A percentile compares a stretch with the other conserved stretches of the same genome.
Conservation (phyloP, 164 flowering plant species). For the Nymphaea colorata region DNA sequence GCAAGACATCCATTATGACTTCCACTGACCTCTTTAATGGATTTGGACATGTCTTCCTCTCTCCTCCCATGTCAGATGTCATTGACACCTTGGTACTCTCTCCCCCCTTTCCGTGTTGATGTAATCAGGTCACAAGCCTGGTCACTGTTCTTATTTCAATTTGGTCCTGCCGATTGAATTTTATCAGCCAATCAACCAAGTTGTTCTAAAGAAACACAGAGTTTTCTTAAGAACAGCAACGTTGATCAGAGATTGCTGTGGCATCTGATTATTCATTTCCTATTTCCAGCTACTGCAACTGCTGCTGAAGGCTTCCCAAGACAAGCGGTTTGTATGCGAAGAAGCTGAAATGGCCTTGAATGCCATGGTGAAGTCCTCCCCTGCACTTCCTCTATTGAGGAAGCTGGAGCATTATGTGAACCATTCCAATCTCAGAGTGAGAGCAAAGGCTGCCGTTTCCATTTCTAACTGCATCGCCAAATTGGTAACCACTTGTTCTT, state of each 20-base stretch:
- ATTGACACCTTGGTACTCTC: conserved; percentile 53
- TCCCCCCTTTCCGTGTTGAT: neutral
- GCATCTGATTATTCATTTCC: neutral
- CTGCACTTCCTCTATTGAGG: conserved; percentile 53
- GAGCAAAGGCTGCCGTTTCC: conserved; percentile 77
- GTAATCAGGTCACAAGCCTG: no score
- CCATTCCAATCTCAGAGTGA: conserved; percentile 53
- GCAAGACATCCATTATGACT: conserved; percentile 89
- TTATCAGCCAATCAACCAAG: no score
- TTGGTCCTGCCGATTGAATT: no score
- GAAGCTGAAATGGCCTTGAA: conserved; percentile 67
- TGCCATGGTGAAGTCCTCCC: conserved; percentile 45
- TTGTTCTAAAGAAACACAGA: no score
- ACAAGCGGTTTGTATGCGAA: conserved; percentile 86
- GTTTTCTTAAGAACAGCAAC: no score
- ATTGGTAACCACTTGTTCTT: conserved; percentile 35
- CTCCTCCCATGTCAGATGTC: conserved; percentile 27
- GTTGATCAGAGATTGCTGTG: no score
- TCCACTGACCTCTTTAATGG: conserved; percentile 62
- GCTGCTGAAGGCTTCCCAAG: conserved; percentile 82
- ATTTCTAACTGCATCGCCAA: conserved; percentile 56
- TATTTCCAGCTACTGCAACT: conserved; percentile 60
- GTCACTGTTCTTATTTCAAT: no score
- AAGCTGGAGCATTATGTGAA: conserved; percentile 43
- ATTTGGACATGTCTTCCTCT: conserved; percentile 51